Conservation (phyloP, 2,329 filamentous ascomycete genomes). For the Neopestalotiopsis rosae region DNA sequence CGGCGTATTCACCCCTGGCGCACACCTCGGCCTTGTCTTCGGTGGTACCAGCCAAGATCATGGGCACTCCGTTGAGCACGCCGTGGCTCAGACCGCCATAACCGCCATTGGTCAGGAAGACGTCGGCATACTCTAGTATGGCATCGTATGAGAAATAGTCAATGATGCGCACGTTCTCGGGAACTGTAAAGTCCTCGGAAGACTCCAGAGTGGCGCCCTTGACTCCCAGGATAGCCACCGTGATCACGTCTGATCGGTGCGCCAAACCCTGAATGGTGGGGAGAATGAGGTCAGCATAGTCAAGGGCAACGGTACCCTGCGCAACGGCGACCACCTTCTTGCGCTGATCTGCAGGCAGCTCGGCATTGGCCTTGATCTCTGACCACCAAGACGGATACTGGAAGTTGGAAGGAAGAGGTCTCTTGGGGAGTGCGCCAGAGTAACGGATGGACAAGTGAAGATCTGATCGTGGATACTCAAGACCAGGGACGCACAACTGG, state of each 20-base stretch:
- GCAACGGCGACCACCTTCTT: slow-evolving; percentile 51
- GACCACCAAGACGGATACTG: slow-evolving; percentile 51
- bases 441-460: slow-evolving; percentile 46
- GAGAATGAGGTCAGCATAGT: slow-evolving; percentile 47
- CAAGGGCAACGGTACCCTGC: slow-evolving; percentile 50
- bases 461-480: slow-evolving; percentile 45
- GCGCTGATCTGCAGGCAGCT: slow-evolving; percentile 22
- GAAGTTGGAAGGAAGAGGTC: slow-evolving; percentile 33
- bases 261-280: slow-evolving; percentile 50
- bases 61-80: slow-evolving; percentile 50
- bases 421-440: slow-evolving; percentile 46
- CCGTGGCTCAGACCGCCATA: slow-evolving; percentile 53
- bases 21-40: slow-evolving; percentile 49
- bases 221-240: slow-evolving; percentile 39
- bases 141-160: slow-evolving; percentile 41
- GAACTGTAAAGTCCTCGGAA: slow-evolving; percentile 22
- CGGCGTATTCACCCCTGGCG: slow-evolving; percentile 46
- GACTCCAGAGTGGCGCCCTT: slow-evolving; percentile 33
- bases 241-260: slow-evolving; percentile 43
- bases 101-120: slow-evolving; percentile 54
- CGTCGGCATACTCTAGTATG: slow-evolving; percentile 38
- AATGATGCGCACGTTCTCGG: slow-evolving; percentile 35
- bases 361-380: slow-evolving; percentile 43
- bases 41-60: slow-evolving; percentile 49
- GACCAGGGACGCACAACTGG: slow-evolving; percentile 43